These are phyloP conservation scores for Scleroderma citrinum DNA, from an alignment of 768 basidiomycete genomes.

Conservation along the genomic window DNA sequence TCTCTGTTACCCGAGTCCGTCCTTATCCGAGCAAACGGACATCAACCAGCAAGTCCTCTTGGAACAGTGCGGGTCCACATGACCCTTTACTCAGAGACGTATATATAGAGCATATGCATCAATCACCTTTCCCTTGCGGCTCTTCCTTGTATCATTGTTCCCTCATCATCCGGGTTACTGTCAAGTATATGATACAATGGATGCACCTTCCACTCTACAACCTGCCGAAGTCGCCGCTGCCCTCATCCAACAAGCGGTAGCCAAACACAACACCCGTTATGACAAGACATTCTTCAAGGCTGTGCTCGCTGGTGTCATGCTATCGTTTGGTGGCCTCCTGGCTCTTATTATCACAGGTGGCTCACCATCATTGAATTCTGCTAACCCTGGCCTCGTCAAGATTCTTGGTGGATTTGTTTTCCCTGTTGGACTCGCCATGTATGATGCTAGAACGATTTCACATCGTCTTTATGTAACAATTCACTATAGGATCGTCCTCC, in stretches of 20 bases:
- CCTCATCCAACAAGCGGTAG: slow-evolving; percentile 52
- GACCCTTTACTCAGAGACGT: background rate
- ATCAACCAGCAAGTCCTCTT: too few relatives aligned
- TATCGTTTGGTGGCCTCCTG: slow-evolving; percentile 69
- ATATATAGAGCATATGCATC: slow-evolving; percentile 16
- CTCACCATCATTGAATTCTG: slow-evolving; percentile 39
- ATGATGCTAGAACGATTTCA: background rate
- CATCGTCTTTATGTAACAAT: background rate
- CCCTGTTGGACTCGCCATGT: slow-evolving; percentile 77
- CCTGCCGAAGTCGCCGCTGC: slow-evolving; percentile 52
- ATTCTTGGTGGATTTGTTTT: slow-evolving; percentile 64
- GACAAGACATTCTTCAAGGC: slow-evolving; percentile 64
- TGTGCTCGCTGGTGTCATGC: slow-evolving; percentile 65
- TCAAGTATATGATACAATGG: slow-evolving; percentile 11
- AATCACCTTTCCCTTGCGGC: background rate
- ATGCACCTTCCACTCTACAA: slow-evolving; percentile 43
- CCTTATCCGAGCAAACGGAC: too few relatives aligned
- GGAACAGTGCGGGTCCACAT: background rate
- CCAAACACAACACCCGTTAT: slow-evolving; percentile 59
- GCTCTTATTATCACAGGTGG: slow-evolving; percentile 58
- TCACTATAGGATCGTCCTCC: slow-evolving; percentile 56
- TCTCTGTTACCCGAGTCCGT: too few relatives aligned
- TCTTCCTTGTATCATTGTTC: background rate
- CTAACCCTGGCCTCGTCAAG: slow-evolving; percentile 65
- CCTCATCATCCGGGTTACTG: background rate